Conservation (phyloP, 164 flowering plant species). For the Aristolochia californica region DNA sequence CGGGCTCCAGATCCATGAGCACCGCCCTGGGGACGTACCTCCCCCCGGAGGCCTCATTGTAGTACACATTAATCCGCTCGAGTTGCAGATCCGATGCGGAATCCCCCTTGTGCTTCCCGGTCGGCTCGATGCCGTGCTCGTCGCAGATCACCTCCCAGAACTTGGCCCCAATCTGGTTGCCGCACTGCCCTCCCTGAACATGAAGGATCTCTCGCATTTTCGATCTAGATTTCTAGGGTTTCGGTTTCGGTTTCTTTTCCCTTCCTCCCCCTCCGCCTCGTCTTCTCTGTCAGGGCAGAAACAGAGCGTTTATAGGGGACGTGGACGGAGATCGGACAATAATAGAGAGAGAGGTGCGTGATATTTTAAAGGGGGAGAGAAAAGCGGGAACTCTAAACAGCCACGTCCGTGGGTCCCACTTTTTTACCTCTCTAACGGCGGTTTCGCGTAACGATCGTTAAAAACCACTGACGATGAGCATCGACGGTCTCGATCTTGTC, state of each 20-base stretch:
- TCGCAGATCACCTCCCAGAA: conserved; percentile 22
- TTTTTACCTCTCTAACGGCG: neutral
- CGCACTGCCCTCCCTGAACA: neutral
- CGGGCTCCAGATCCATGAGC: conserved; percentile 31
- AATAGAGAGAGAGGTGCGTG: neutral
- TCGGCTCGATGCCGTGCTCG: conserved; percentile 23
- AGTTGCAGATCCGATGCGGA: conserved; percentile 19
- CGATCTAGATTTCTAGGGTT: neutral
- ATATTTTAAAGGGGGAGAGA: neutral
- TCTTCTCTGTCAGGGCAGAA: neutral
- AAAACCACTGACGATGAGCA: no score
- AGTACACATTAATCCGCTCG: conserved; percentile 28
- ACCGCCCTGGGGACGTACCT: conserved; percentile 29
- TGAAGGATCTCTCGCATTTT: neutral
- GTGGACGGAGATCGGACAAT: neutral
- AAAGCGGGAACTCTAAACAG: neutral
- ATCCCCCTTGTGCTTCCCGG: conserved; percentile 16
- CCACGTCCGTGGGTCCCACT: no score
- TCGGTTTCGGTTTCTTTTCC: neutral
- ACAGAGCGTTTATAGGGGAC: neutral
- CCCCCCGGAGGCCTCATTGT: conserved; percentile 25
- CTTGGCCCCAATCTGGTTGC: conserved; percentile 15
- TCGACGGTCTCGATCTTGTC: no score
- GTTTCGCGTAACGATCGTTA: no score
- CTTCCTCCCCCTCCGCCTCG: neutral